Evolutionary conservation across 192 early-diverging fungal genomes (phyloP), one percentile per base, ranked within the genome.

Genomic region (Paraglomus brasilianum): DNA sequence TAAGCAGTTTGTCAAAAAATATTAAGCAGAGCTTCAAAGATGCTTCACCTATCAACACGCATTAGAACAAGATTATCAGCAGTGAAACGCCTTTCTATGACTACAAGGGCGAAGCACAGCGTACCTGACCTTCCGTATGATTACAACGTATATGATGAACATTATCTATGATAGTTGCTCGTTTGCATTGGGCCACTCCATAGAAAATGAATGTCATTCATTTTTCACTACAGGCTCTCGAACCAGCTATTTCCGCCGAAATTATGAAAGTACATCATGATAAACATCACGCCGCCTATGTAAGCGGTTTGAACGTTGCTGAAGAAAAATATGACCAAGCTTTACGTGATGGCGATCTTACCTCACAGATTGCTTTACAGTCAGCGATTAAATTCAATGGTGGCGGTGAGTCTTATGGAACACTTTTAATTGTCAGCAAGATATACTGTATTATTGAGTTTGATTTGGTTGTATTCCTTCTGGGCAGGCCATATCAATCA

Each of bases 201-300:
- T 41, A 43, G 21, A 50, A 21, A 47, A 40, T 47, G 50, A n/a
- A 19, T 2, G 13, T 56, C 7, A 8, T 8, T 19, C 36, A 6
- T 19, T 40, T 50, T 50, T 69, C 14, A 42, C 46, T 21, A 22
- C 77, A 92, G 87, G 89, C 85, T 69, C 89, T 98, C 69, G 95
- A 98, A 80, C 95, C 96, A 44, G 88, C 86, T 77, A 93, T 98
- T 78, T 93, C 87, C 45, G 87, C 87, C 51, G 92, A 98, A 75
- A 98, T 96, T 75, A 96, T 98, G 94, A 72, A 90, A 69, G 76
- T 98, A 50, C 96, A 98, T 82, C 91, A 98, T 82, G 56, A 77
- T 75, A 98, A 98, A 87, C 96, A 98, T 82, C 96, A 98, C 76
- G 90, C 92, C 71, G 67, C 94, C 5, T 98, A 98, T 74, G 89